A percentile compares a stretch with the other conserved stretches of the same genome.
These are phyloP conservation scores for Salinomyces thailandicus DNA, from an alignment of 2,329 filamentous ascomycete species.

Conservation along the genomic window DNA sequence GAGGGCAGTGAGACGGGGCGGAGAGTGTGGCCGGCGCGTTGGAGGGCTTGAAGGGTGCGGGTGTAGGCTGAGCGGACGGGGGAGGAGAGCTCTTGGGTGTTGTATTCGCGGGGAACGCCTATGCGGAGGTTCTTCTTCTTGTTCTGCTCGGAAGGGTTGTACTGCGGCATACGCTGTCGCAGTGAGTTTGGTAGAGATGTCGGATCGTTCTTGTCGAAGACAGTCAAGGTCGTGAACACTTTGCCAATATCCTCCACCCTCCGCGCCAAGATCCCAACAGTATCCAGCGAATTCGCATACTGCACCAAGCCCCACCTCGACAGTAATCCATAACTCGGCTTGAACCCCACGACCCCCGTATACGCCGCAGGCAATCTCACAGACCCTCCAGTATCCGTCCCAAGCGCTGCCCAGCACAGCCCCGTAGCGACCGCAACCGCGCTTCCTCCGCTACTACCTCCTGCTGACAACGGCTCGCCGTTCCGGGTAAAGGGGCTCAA, in stretches of 20 bases:
- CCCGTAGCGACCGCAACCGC: constrained; percentile 67
- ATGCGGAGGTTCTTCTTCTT: constrained; percentile 34
- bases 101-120: constrained; percentile 66
- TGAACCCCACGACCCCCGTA: constrained; percentile 72
- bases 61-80: constrained; percentile 62
- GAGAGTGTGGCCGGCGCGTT: constrained; percentile 56
- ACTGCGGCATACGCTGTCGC: constrained; percentile 36
- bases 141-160: constrained; percentile 4
- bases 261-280: constrained; percentile 64
- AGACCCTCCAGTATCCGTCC: constrained; percentile 88
- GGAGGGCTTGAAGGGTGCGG: constrained; percentile 48
- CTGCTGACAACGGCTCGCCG: constrained; percentile 49
- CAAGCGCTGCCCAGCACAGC: constrained; percentile 59
- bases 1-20: constrained; percentile 70
- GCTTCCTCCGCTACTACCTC: constrained; percentile 88
- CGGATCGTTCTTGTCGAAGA: constrained; percentile 61
- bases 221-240: constrained; percentile 41
- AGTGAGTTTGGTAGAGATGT: constrained; percentile 54
- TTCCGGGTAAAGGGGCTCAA: constrained; percentile 36
- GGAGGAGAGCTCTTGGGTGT: constrained; percentile 67
- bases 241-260: constrained; percentile 38
- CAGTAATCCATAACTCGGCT: constrained; percentile 81
- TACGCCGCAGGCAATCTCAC: constrained; percentile 82
- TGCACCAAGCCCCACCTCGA: constrained; percentile 79
- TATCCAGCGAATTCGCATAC: constrained; percentile 88